phyloP scores from a whole-genome alignment of 495 filamentous ascomycete genomes.

The Penicillium cinerascens region DNA sequence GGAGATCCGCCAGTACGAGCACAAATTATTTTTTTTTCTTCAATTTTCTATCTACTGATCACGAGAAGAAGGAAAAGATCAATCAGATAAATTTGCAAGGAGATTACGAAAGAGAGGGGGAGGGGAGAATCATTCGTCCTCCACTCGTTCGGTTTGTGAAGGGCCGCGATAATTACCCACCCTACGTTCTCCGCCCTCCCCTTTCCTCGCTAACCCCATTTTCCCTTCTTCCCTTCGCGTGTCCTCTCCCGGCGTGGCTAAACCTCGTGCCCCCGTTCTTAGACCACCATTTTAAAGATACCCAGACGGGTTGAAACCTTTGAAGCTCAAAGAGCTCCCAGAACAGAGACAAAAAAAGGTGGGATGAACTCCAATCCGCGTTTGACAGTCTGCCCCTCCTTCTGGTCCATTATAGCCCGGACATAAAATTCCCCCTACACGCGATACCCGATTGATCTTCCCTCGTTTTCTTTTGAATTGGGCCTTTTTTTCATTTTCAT shows the following conservation, averaged over 20 bases:
- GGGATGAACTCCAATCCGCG: conserved; percentile 10
- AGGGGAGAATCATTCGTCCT: not conserved
- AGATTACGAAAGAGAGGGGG: not conserved
- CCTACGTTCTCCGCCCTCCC: conserved; percentile 1
- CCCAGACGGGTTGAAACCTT: not conserved
- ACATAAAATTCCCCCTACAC: conserved; percentile 8
- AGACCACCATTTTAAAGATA: not conserved
- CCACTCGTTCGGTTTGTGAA: conserved; percentile 4
- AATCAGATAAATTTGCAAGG: not conserved
- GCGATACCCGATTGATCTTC: conserved; percentile 16
- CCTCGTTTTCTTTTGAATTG: conserved; percentile 2
- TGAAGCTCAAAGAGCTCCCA: not conserved
- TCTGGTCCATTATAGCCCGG: conserved; percentile 4
- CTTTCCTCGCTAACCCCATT: conserved; percentile 13
- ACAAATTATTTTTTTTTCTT: not conserved
- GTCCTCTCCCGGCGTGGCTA: not conserved
- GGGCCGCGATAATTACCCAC: conserved; percentile 4
- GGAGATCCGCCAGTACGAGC: not conserved
- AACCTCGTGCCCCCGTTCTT: not conserved
- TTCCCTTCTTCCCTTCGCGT: conserved; percentile 6
- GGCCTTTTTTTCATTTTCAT: conserved; percentile 5
- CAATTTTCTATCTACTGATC: not conserved
- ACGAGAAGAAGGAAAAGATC: not conserved
- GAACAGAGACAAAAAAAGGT: conserved; percentile 10
- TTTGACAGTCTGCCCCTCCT: conserved; percentile 18